Percentiles rank a stretch among this genome's conserved stretches.
phyloP scores from a whole-genome alignment of 2,329 filamentous ascomycete genomes.

The Diplodia sapinea region DNA sequence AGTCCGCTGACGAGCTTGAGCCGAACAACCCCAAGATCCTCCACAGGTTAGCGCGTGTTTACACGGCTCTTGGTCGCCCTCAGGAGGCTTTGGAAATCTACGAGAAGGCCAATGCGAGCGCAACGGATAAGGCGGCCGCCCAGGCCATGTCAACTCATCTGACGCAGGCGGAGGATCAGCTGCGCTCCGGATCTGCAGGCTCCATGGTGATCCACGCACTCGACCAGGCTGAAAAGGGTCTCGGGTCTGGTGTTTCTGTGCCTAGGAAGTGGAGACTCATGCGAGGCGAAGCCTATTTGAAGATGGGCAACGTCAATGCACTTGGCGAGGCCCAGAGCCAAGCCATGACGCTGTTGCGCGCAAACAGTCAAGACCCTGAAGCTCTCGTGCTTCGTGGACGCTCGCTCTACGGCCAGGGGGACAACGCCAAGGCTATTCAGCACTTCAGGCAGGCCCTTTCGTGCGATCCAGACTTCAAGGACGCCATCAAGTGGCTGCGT shows the following conservation, averaged over 20 bases:
- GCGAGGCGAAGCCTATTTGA: slow-evolving; percentile 88
- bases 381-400: slow-evolving; percentile 87
- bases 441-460: slow-evolving; percentile 88
- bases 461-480: slow-evolving; percentile 89
- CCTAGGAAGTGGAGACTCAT: slow-evolving; percentile 94
- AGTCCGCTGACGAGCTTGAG: slow-evolving; percentile 79
- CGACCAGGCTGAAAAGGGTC: slow-evolving; percentile 82
- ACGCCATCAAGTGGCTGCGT: slow-evolving; percentile 85
- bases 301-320: slow-evolving; percentile 88
- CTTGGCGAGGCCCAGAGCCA: slow-evolving; percentile 92
- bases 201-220: slow-evolving; percentile 93
- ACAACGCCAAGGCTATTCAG: slow-evolving; percentile 92
- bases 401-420: slow-evolving; percentile 86
- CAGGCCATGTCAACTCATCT: slow-evolving; percentile 85
- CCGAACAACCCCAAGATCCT: slow-evolving; percentile 86
- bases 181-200: slow-evolving; percentile 76
- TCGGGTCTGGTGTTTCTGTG: slow-evolving; percentile 76
- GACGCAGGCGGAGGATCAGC: slow-evolving; percentile 75
- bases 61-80: slow-evolving; percentile 84
- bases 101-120: slow-evolving; percentile 77
- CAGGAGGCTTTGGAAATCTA: slow-evolving; percentile 86
- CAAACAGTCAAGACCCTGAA: slow-evolving; percentile 91
- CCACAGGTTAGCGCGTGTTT: slow-evolving; percentile 85
- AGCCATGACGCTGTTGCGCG: slow-evolving; percentile 82
- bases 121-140: slow-evolving; percentile 84